A percentile compares a stretch with the other conserved stretches of the same genome.
phyloP scores from a whole-genome alignment of 2,329 filamentous ascomycete genomes.

The Beauveria sp. region DNA sequence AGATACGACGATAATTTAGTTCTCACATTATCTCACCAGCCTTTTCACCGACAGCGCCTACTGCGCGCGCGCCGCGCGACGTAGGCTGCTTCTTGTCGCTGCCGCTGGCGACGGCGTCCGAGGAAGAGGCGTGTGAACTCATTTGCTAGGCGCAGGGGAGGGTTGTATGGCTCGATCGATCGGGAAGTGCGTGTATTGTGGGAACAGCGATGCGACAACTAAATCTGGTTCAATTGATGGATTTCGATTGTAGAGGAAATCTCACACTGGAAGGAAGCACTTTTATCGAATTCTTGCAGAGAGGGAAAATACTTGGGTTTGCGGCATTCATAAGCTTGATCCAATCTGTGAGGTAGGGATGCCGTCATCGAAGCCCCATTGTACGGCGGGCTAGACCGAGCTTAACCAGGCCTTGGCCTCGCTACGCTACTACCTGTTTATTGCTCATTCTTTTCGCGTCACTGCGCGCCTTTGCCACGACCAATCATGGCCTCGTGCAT shows the following conservation, averaged over 20 bases:
- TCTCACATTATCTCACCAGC: conserved; percentile 10
- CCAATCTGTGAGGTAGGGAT: not conserved
- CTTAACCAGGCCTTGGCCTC: not conserved
- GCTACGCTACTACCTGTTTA: too few species aligned
- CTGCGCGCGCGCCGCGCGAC: conserved; percentile 3
- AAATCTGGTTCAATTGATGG: not conserved
- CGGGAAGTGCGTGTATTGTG: not conserved
- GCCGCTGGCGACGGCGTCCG: conserved; percentile 1
- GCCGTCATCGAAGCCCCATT: conserved; percentile 8
- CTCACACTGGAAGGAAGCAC: too few species aligned
- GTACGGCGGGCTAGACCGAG: not conserved
- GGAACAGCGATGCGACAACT: not conserved
- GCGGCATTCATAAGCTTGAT: not conserved
- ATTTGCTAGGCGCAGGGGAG: not conserved
- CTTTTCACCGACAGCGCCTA: conserved; percentile 9
- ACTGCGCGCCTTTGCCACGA: too few species aligned
- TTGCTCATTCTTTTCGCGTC: too few species aligned
- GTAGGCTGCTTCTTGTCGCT: conserved; percentile 4
- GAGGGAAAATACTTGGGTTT: not conserved
- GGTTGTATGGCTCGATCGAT: not conserved
- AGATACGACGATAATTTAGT: not conserved
- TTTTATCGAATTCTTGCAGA: too few species aligned
- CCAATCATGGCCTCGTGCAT: too few species aligned
- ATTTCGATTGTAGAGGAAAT: not conserved
- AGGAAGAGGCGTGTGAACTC: not conserved